phyloP scores from a whole-genome alignment of 1,139 yeast genomes.

The Saccharomycopsis crataegensis region DNA sequence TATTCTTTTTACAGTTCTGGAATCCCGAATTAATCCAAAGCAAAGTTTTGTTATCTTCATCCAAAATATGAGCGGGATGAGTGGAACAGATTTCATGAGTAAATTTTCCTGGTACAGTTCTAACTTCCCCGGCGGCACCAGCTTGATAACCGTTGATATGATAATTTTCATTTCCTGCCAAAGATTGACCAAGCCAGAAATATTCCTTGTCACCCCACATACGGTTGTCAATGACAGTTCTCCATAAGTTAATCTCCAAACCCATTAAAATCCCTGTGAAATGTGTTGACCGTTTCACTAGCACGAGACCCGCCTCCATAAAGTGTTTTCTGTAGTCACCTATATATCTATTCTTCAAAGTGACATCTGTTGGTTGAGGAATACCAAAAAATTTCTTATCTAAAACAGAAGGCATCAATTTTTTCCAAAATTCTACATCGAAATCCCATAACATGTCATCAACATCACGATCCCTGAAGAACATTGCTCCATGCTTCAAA shows the following conservation, averaged over 20 bases:
- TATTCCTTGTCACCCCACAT: conserved; percentile 49
- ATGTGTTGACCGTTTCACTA: conserved; percentile 38
- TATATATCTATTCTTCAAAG: conserved; percentile 37
- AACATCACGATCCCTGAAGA: conserved; percentile 33
- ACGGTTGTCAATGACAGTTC: conserved; percentile 18
- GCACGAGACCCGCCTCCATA: conserved; percentile 52
- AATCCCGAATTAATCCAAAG: conserved; percentile 54
- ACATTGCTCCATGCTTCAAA: conserved; percentile 26
- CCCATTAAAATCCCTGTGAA: conserved; percentile 37
- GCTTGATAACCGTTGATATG: conserved; percentile 25
- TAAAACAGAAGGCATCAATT: conserved; percentile 34
- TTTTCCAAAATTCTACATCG: conserved; percentile 32
- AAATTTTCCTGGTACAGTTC: neutral
- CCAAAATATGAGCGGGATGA: conserved; percentile 44
- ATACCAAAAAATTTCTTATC: conserved; percentile 30
- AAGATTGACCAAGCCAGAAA: conserved; percentile 46
- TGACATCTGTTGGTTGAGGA: conserved; percentile 32
- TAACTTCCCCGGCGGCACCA: conserved; percentile 12
- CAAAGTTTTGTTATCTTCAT: conserved; percentile 33
- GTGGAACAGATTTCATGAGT: conserved; percentile 40
- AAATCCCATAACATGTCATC: conserved; percentile 28
- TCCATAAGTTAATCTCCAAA: conserved; percentile 32
- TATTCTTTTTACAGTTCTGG: conserved; percentile 38
- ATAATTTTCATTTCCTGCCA: conserved; percentile 44
- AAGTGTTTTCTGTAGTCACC: conserved; percentile 40